A percentile compares a stretch with the other conserved stretches of the same genome.
Evolutionary conservation across 202 grass and related monocot genomes (phyloP).

Genomic region (Eragrostis tef): DNA sequence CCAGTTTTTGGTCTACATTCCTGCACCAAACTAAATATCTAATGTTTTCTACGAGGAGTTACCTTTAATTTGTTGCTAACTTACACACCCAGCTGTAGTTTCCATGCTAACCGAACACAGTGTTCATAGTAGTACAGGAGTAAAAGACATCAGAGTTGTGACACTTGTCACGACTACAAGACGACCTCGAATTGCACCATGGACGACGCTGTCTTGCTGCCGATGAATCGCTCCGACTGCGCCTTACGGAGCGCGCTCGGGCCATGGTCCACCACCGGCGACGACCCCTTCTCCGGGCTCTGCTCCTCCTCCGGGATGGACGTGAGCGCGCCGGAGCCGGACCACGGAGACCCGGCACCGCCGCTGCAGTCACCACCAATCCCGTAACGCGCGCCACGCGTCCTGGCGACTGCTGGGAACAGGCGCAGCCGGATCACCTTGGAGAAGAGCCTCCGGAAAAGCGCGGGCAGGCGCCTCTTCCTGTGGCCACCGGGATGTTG

Average conservation of each 20-base stretch:
- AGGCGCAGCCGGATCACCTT: conserved; percentile 52
- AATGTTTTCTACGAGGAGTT: not conserved
- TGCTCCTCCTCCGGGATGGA: conserved; percentile 62
- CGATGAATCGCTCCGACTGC: conserved; percentile 56
- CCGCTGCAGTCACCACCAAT: not conserved
- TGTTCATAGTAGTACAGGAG: not conserved
- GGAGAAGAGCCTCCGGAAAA: conserved; percentile 47
- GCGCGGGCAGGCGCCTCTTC: conserved; percentile 17
- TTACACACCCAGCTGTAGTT: not conserved
- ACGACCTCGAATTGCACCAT: conserved; percentile 50
- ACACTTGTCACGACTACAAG: conserved; percentile 23
- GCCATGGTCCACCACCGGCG: not conserved
- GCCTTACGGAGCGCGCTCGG: conserved; percentile 39
- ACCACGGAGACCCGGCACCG: conserved; percentile 47
- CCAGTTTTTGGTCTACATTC: not conserved
- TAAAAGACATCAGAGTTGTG: not conserved
- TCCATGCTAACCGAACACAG: not conserved
- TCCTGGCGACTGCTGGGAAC: conserved; percentile 5
- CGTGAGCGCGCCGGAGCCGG: conserved; percentile 52
- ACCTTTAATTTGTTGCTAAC: not conserved
- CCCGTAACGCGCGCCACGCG: not conserved
- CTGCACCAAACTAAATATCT: no score
- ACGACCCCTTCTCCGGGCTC: conserved; percentile 33
- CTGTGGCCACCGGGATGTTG: not conserved
- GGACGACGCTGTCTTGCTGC: conserved; percentile 45